Base-by-base conservation (phyloP, 2,329 filamentous ascomycete genomes). In the Aspergillus novoparasiticus region DNA sequence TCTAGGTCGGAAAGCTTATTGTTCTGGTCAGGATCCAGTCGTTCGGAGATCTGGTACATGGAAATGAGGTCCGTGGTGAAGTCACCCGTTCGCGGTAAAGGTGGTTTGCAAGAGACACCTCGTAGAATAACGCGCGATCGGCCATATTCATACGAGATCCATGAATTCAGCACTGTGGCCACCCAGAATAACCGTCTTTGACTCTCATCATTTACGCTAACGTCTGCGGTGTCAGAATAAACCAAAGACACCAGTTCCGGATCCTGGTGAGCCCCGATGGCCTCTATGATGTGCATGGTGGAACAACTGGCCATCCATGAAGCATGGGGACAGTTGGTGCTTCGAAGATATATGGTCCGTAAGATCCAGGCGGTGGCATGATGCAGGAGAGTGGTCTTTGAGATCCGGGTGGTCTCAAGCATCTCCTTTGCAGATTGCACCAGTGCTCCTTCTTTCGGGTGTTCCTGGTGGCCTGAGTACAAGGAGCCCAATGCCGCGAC, bases 261-360 rank as follows among this genome's bases (percentile, higher is more conserved):
- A 53, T 66, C 64, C 23, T 63, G 64, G 11, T 66, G 64, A 39
- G 61, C 58, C 0, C 72, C 72, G n/a, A 83, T 80, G 4, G 85
- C 84, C 68, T 87, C 86, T 0, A 85, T 75, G 45, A 87, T 77
- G 66, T 87, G 85, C 83, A 87, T 85, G n/a, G 84, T 71, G 1
- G 80, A 82, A 61, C 81, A 86, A 62, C 83, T 86, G 0, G 85
- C 84, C 74, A 87, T 83, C 85, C 74, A 76, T 1, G 83, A 79
- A 0, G 79, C 78, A 63, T 87, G 83, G 2, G 84, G 84, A 2
- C 82, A 80, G 2, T 79, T 82, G 0, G 84, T 84, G 39, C 83
- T 78, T 9, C 86, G 79, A 10, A 87, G 73, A 60, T 86, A 86
- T 0, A 83, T 73, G 0, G 81, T 79, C 3, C 85, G 81, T 4